phyloP scores from a whole-genome alignment of 257 asterid genomes.

The Gentiana straminea region DNA sequence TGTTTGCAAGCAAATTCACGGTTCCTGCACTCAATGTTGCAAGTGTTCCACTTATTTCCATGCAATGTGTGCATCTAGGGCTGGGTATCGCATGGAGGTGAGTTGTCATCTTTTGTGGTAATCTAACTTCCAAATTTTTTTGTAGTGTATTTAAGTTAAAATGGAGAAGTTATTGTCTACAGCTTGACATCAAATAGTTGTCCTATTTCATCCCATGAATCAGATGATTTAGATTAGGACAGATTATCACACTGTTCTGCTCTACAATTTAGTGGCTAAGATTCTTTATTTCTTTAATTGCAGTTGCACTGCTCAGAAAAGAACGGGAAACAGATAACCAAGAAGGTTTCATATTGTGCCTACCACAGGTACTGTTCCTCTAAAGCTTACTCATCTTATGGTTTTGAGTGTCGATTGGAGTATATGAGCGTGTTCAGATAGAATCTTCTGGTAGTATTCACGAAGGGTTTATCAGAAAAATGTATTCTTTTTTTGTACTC shows the following conservation, averaged over 20 bases:
- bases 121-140: neutral
- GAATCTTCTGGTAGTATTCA: too few species aligned
- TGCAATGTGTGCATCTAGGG: conserved; percentile 94
- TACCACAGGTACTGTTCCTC: conserved; percentile 69
- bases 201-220: too few species aligned
- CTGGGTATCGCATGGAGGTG: conserved; percentile 99
- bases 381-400: neutral
- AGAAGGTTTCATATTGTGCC: conserved; percentile 93
- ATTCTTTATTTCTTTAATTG: conserved; percentile 19
- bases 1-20: conserved; percentile 97
- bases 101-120: conserved; percentile 12
- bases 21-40: conserved; percentile 94
- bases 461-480: neutral
- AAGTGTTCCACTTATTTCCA: conserved; percentile 93
- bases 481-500: neutral
- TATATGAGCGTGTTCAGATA: too few species aligned
- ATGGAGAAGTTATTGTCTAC: too few species aligned
- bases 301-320: conserved; percentile 95
- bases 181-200: too few species aligned
- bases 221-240: too few species aligned
- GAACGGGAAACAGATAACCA: conserved; percentile 82
- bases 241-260: too few species aligned
- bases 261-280: too few species aligned
- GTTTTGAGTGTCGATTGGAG: too few species aligned
- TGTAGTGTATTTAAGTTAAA: conserved; percentile 8